Percentiles rank a stretch among this genome's conserved stretches.
These are phyloP conservation scores for Samsoniella hepiali DNA, from an alignment of 2,329 filamentous ascomycete species.

Conservation along the genomic window DNA sequence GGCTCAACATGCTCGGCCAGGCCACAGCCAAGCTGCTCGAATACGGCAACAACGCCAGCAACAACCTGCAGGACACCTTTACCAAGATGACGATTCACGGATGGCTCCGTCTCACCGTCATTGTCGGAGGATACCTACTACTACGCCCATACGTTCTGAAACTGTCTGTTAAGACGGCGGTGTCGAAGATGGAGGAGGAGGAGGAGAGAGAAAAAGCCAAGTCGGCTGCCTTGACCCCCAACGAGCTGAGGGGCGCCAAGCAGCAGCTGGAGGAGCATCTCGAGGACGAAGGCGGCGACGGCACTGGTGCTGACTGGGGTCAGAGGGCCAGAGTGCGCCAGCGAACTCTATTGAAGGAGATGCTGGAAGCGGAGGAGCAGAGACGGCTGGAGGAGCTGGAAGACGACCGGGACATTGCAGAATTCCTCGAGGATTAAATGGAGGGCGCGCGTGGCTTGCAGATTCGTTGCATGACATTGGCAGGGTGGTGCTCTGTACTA, in stretches of 20 bases:
- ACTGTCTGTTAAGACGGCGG: slow-evolving; percentile 59
- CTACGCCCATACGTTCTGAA: slow-evolving; percentile 72
- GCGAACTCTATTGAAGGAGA: slow-evolving; percentile 61
- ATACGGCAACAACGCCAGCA: slow-evolving; percentile 38
- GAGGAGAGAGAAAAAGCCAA: slow-evolving; percentile 50
- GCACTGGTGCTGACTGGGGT: slow-evolving; percentile 60
- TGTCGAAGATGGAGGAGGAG: slow-evolving; percentile 61
- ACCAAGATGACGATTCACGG: slow-evolving; percentile 48
- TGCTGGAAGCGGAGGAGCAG: slow-evolving; percentile 61
- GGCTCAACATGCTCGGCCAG: slow-evolving; percentile 35
- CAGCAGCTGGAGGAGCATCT: slow-evolving; percentile 53
- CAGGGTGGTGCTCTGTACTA: slow-evolving; percentile 2
- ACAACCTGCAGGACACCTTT: slow-evolving; percentile 50
- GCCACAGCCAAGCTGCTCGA: slow-evolving; percentile 32
- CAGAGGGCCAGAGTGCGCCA: slow-evolving; percentile 68
- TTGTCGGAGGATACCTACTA: slow-evolving; percentile 71
- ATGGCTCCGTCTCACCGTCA: slow-evolving; percentile 66
- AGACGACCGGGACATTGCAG: slow-evolving; percentile 72
- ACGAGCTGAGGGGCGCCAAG: slow-evolving; percentile 58
- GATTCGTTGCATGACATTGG: not conserved
- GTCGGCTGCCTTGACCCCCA: slow-evolving; percentile 59
- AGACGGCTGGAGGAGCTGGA: slow-evolving; percentile 58
- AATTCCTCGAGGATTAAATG: slow-evolving; percentile 59
- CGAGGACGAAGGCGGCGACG: slow-evolving; percentile 43
- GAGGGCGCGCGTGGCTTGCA: not conserved